These are phyloP conservation scores for Trichoderma asperelloides DNA, from an alignment of 495 filamentous ascomycete species.

Conservation along the genomic window DNA sequence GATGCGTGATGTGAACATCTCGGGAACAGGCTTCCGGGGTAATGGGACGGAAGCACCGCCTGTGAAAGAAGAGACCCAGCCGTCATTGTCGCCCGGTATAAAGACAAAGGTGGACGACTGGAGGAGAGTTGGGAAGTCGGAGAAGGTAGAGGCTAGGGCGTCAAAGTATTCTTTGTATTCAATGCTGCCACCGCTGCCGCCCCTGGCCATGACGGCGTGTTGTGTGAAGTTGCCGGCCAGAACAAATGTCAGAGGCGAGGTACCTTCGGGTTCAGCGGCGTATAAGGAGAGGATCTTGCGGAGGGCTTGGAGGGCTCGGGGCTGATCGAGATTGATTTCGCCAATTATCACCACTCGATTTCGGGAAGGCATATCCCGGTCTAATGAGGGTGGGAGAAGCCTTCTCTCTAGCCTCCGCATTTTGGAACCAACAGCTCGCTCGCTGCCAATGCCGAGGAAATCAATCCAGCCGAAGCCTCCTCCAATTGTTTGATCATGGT, in stretches of 20 bases:
- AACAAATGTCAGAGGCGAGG: constrained; percentile 68
- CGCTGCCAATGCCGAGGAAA: constrained; percentile 84
- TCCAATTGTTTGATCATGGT: constrained; percentile 52
- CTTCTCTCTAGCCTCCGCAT: constrained; percentile 67
- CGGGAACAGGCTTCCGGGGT: constrained; percentile 66
- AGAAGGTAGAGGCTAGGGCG: constrained; percentile 68
- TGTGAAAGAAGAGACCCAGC: constrained; percentile 79
- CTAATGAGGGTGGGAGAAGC: constrained; percentile 22
- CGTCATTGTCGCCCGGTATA: constrained; percentile 92
- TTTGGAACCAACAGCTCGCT: constrained; percentile 68
- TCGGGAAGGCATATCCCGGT: constrained; percentile 17
- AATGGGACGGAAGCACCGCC: constrained; percentile 69
- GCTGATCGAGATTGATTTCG: constrained; percentile 78
- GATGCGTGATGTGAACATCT: constrained; percentile 78
- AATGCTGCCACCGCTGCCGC: constrained; percentile 63
- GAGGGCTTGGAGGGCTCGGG: constrained; percentile 65
- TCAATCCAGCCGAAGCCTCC: constrained; percentile 94
- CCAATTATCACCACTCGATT: constrained; percentile 62
- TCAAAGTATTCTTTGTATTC: constrained; percentile 96
- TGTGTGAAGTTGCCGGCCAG: constrained; percentile 79
- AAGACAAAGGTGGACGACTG: constrained; percentile 76
- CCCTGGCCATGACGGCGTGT: constrained; percentile 61
- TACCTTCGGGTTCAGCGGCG: constrained; percentile 47
- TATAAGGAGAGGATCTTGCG: constrained; percentile 66
- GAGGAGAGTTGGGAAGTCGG: constrained; percentile 79